phyloP scores from a whole-genome alignment of 768 basidiomycete genomes.

The Termitomyces eurrhizus region DNA sequence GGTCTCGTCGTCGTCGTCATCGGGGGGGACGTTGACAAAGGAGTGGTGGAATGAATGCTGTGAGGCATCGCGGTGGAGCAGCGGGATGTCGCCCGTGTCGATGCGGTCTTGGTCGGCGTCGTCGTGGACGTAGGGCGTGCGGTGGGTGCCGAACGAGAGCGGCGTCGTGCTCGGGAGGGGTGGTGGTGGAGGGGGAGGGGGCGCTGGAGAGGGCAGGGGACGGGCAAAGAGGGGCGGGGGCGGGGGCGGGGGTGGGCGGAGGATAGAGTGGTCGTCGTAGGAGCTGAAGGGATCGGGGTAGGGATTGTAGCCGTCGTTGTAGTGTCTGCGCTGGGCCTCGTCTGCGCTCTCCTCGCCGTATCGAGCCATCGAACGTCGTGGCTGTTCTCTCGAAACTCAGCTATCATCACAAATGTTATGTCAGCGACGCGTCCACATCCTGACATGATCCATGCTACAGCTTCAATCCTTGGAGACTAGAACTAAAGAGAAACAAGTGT shows the following conservation, averaged over 20 bases:
- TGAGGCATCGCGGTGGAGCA: slow-evolving; percentile 43
- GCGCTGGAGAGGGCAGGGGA: slow-evolving; percentile 9
- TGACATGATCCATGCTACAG: too few species aligned
- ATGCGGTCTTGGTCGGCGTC: slow-evolving; percentile 36
- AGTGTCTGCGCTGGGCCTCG: slow-evolving; percentile 57
- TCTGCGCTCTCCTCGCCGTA: slow-evolving; percentile 31
- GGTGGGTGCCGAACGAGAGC: slow-evolving; percentile 15
- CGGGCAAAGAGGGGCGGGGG: background rate
- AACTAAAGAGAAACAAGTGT: too few species aligned
- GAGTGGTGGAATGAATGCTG: slow-evolving; percentile 21
- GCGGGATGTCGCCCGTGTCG: slow-evolving; percentile 65
- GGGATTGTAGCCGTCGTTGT: slow-evolving; percentile 59
- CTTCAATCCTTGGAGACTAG: too few species aligned
- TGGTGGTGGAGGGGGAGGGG: slow-evolving; percentile 13
- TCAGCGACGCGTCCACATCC: background rate
- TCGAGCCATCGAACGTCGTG: background rate
- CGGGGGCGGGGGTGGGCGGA: slow-evolving; percentile 19
- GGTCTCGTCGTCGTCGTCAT: slow-evolving; percentile 25
- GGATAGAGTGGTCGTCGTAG: slow-evolving; percentile 17
- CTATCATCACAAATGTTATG: background rate
- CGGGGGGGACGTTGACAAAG: slow-evolving; percentile 13
- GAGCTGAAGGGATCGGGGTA: background rate
- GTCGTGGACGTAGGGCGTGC: slow-evolving; percentile 35
- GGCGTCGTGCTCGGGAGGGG: slow-evolving; percentile 15
- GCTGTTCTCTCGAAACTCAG: background rate